Base-by-base conservation (phyloP, 495 filamentous ascomycete genomes). In the Podospora pseudopauciseta region DNA sequence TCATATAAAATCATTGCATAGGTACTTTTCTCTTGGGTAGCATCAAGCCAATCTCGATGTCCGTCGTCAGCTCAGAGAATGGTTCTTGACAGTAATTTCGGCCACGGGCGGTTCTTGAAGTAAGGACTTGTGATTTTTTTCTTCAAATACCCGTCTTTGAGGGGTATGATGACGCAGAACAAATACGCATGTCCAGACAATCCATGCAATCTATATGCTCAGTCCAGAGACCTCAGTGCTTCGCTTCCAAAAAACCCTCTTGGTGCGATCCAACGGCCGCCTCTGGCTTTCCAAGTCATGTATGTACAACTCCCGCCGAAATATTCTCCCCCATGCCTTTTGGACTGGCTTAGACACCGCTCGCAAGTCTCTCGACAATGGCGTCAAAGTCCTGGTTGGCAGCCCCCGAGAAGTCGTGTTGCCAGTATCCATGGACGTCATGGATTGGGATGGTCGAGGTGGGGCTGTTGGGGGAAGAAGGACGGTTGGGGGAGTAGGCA, bases 351-450 rank as follows among this genome's bases (percentile, higher is more conserved):
- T 49, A 49, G 13, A 49, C 9, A 3, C 39, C 39, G 9, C 39
- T 49, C 6, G 39, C 39, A 11, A 73, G 23, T 68, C 60, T 65
- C 63, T 63, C n/a, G 3, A 84, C 77, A 0, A 80, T 68, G 1
- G 67, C 65, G 20, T 70, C 70, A 64, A 83, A 83, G 55, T 76
- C 59, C 0, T 72, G 23, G 72, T 85, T 85, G 4, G 60, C 68
- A 32, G 74, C 83, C 9, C 62, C 15, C 4, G 71, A 58, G 65
- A 83, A 81, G 64, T 83, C 81, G 60, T 82, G 79, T 19, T 74
- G 70, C 80, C 80, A 83, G 74, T 82, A 81, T n/a, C 53, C 72
- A 67, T 75, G 74, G 1, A 79, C 77, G 18, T 81, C 77, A 67
- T 84, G 81, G 30, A 79, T 75, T 39, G 56, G 64, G 44, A 84